Percentiles rank a stretch among this genome's conserved stretches.
These are phyloP conservation scores for Penicillium pancosmium DNA, from an alignment of 495 filamentous ascomycete species.

Conservation along the genomic window DNA sequence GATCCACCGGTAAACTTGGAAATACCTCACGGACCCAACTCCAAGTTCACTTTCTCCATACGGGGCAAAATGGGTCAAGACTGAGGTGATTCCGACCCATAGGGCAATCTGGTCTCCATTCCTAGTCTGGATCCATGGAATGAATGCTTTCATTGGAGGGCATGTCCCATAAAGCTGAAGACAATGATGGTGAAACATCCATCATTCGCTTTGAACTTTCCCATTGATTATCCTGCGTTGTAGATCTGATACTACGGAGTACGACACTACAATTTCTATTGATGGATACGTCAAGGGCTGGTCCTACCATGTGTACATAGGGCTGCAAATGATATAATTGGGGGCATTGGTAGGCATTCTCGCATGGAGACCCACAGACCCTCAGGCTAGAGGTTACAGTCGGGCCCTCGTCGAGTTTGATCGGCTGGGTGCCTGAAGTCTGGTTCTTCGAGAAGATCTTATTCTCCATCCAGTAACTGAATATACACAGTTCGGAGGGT, in stretches of 20 bases:
- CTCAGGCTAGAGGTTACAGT: background rate
- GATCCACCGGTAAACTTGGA: conserved; percentile 3
- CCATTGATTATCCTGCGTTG: background rate
- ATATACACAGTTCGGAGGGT: background rate
- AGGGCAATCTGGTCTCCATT: background rate
- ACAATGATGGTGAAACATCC: background rate
- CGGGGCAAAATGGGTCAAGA: conserved; percentile 11
- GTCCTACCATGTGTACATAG: background rate
- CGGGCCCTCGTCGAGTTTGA: background rate
- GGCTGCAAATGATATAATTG: background rate
- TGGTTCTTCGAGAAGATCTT: conserved; percentile 2
- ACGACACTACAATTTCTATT: background rate
- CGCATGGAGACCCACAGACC: background rate
- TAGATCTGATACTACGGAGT: background rate
- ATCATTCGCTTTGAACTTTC: background rate
- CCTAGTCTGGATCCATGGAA: background rate
- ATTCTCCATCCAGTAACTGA: background rate
- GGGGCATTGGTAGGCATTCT: conserved; percentile 8
- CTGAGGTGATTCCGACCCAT: conserved; percentile 1
- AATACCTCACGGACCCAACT: conserved; percentile 14
- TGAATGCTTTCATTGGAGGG: background rate
- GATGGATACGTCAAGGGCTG: background rate
- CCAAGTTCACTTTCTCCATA: conserved; percentile 11
- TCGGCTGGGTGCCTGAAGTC: background rate
- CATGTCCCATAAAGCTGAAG: background rate